Conservation (phyloP, 257 asterid species). For the Cordia subcordata region DNA sequence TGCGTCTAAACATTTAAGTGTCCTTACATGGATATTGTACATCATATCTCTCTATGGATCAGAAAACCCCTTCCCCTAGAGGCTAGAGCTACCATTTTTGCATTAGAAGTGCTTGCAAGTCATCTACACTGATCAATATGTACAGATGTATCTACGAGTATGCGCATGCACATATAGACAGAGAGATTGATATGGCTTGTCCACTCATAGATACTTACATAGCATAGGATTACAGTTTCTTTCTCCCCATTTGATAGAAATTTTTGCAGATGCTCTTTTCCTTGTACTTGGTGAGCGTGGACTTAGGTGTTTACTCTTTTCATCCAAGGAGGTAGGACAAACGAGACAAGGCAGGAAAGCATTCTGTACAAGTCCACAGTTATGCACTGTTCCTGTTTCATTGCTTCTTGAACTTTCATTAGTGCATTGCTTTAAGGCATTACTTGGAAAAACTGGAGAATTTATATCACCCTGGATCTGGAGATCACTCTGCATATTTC, state of each 20-base stretch:
- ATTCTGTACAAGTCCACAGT: slow-evolving; percentile 59
- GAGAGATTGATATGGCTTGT: background rate
- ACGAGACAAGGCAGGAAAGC: slow-evolving; percentile 76
- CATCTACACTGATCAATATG: too few species aligned
- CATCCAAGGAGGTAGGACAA: slow-evolving; percentile 58
- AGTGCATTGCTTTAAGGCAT: slow-evolving; percentile 16
- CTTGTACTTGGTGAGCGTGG: slow-evolving; percentile 42
- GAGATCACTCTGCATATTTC: slow-evolving; percentile 24
- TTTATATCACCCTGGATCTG: slow-evolving; percentile 37
- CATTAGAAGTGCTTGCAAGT: too few species aligned
- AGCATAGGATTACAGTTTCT: slow-evolving; percentile 40
- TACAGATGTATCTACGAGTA: too few species aligned
- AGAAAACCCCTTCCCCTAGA: too few species aligned
- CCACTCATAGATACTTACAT: slow-evolving; percentile 37
- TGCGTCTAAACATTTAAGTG: too few species aligned
- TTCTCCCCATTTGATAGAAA: slow-evolving; percentile 75
- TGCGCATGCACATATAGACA: background rate
- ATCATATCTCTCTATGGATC: too few species aligned
- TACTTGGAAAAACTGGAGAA: slow-evolving; percentile 21
- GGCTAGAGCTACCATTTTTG: too few species aligned
- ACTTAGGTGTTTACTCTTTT: slow-evolving; percentile 41
- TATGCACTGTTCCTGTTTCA: slow-evolving; percentile 39
- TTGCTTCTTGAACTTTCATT: slow-evolving; percentile 27
- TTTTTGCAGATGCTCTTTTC: slow-evolving; percentile 46
- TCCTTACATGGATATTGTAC: too few species aligned